These are phyloP conservation scores for Ananas comosus DNA, from an alignment of 176 grass and related monocot species.

Conservation along the genomic window DNA sequence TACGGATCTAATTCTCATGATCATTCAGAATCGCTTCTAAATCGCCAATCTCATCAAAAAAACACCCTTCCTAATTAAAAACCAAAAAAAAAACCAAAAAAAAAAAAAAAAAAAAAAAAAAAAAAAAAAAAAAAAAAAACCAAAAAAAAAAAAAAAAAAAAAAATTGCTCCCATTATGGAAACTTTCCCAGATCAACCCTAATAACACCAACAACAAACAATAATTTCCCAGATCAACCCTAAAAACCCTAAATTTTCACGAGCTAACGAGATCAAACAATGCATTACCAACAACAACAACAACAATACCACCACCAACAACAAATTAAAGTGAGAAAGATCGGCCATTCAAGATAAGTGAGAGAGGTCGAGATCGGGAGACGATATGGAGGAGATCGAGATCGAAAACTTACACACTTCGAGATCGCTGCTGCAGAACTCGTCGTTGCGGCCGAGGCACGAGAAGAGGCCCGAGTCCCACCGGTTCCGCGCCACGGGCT, in stretches of 20 bases:
- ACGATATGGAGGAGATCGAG: background rate
- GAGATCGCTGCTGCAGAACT: slow-evolving; percentile 94
- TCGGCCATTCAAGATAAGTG: background rate
- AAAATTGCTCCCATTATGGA: background rate
- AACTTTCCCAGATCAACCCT: background rate
- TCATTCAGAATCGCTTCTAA: too few species aligned
- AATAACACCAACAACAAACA: too few species aligned
- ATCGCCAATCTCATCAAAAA: too few species aligned
- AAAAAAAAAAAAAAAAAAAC: background rate
- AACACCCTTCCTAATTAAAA: background rate
- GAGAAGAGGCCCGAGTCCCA: slow-evolving; percentile 76
- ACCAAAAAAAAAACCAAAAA: background rate
- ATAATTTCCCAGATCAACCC: too few species aligned
- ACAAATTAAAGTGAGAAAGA: background rate
- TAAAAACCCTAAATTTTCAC: too few species aligned
- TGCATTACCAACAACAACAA: too few species aligned
- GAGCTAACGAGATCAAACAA: too few species aligned
- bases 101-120: slow-evolving; percentile 1
- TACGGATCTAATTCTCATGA: too few species aligned
- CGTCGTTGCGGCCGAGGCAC: slow-evolving; percentile 72
- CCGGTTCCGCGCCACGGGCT: slow-evolving; percentile 43
- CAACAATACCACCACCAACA: too few species aligned
- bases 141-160: background rate
- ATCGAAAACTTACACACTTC: slow-evolving; percentile 77
- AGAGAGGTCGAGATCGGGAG: background rate